These are phyloP conservation scores for Mrakia blollopis DNA, from an alignment of 768 basidiomycete species.

Conservation along the genomic window DNA sequence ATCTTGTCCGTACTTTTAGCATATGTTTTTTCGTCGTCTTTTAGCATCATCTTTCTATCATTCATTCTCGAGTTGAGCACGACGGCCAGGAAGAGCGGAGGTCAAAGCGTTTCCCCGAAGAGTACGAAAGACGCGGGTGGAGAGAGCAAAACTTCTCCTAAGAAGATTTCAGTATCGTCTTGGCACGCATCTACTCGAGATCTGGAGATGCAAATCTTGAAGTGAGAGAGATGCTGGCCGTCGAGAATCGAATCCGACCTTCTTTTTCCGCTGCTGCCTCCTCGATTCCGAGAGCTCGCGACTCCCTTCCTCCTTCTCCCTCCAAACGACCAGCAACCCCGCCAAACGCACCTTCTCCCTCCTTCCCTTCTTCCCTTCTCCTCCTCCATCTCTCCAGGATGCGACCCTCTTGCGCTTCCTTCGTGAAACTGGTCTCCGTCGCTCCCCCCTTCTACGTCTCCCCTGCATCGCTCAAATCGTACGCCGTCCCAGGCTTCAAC, in stretches of 20 bases:
- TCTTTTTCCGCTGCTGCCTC: too few species aligned
- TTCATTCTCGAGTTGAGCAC: too few species aligned
- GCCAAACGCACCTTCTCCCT: background rate
- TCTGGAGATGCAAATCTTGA: too few species aligned
- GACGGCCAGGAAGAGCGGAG: too few species aligned
- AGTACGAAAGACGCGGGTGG: too few species aligned
- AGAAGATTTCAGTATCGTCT: too few species aligned
- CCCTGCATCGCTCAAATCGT: constrained; percentile 10
- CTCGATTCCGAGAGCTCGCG: too few species aligned
- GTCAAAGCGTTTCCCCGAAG: too few species aligned
- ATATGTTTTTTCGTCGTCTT: background rate
- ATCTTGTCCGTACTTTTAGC: constrained; percentile 6
- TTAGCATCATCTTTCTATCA: background rate
- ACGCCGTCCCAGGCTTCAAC: constrained; percentile 15
- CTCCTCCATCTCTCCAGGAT: background rate
- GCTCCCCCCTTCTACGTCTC: constrained; percentile 24
- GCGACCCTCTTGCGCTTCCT: background rate
- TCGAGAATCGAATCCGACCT: too few species aligned
- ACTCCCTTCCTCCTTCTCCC: background rate
- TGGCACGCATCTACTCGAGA: too few species aligned
- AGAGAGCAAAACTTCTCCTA: too few species aligned
- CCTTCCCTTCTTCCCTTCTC: background rate
- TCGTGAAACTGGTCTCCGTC: background rate
- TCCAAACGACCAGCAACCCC: background rate
- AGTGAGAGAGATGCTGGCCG: too few species aligned